A percentile compares a stretch with the other conserved stretches of the same genome.
Conservation (phyloP, 2,329 filamentous ascomycete genomes). For the Aspergillus spinulosporus region DNA sequence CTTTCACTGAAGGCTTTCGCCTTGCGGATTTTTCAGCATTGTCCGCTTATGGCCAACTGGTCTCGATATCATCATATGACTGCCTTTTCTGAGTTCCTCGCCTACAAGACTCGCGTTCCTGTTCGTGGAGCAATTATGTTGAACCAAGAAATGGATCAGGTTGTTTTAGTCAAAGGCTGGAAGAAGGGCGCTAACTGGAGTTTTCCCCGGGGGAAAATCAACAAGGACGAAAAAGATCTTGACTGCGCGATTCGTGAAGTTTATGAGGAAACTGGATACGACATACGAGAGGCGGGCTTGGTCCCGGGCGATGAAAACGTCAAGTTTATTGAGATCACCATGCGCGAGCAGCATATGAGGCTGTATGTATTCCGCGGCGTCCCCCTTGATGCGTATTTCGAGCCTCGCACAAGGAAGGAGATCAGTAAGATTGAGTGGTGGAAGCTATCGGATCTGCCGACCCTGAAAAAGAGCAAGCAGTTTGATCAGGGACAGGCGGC, state of each 20-base stretch:
- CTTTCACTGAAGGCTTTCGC: conserved; percentile 84
- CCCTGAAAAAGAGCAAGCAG: conserved; percentile 72
- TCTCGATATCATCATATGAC: conserved; percentile 73
- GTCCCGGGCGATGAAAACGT: conserved; percentile 70
- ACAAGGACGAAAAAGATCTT: conserved; percentile 91
- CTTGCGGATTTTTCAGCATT: conserved; percentile 88
- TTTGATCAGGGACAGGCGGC: conserved; percentile 58
- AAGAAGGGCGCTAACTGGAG: conserved; percentile 97
- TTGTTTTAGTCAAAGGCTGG: conserved; percentile 93
- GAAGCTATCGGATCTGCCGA: conserved; percentile 81
- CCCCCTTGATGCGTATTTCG: conserved; percentile 81
- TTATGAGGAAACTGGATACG: conserved; percentile 92
- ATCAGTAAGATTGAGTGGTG: conserved; percentile 98
- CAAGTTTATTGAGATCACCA: conserved; percentile 83
- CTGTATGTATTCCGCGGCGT: conserved; percentile 90
- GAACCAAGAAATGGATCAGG: conserved; percentile 90
- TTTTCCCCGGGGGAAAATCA: conserved; percentile 96
- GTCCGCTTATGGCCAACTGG: conserved; percentile 80
- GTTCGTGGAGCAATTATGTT: conserved; percentile 92
- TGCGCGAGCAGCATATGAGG: conserved; percentile 89
- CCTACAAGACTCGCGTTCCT: conserved; percentile 92
- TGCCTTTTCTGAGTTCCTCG: conserved; percentile 87
- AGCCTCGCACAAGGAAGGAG: conserved; percentile 89
- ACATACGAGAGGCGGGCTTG: conserved; percentile 73
- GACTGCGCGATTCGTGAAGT: conserved; percentile 94